These are phyloP conservation scores for Candolleomyces eurysporus DNA, from an alignment of 768 basidiomycete genomes.

Conservation along the genomic window DNA sequence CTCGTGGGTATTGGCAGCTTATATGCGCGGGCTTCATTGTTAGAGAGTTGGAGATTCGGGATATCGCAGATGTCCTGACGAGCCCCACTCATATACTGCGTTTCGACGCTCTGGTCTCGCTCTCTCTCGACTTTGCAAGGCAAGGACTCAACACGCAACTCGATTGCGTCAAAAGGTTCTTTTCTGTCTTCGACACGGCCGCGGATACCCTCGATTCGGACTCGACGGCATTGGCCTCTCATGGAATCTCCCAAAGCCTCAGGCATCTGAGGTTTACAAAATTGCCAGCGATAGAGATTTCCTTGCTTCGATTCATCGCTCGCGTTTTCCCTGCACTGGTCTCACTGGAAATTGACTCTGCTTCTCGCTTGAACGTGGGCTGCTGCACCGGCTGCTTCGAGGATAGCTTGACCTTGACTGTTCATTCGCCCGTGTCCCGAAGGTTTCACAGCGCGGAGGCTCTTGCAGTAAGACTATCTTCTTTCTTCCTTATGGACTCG, in stretches of 20 bases:
- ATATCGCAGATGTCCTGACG: neutral
- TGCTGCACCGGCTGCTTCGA: conserved; percentile 69
- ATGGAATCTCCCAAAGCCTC: conserved; percentile 24
- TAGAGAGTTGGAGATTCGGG: neutral
- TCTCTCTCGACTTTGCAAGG: conserved; percentile 1
- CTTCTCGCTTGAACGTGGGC: conserved; percentile 52
- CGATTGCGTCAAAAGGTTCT: neutral
- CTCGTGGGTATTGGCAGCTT: neutral
- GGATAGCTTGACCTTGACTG: conserved; percentile 50
- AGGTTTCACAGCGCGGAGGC: conserved; percentile 37
- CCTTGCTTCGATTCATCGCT: conserved; percentile 47
- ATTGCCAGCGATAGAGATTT: conserved; percentile 56
- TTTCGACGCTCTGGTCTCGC: neutral
- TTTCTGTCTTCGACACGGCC: neutral
- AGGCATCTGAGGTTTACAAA: conserved; percentile 48
- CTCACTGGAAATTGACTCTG: conserved; percentile 55
- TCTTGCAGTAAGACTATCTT: conserved; percentile 42
- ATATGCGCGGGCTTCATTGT: neutral
- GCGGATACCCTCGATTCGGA: neutral
- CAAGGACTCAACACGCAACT: conserved; percentile 9
- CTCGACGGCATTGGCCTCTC: neutral
- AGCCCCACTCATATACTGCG: neutral
- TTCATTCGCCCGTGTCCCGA: conserved; percentile 65
- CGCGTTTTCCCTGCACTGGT: conserved; percentile 42
- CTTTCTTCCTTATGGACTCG: neutral